Conservation (phyloP, 129 eudicot species). For the Flaveria bidentis region DNA sequence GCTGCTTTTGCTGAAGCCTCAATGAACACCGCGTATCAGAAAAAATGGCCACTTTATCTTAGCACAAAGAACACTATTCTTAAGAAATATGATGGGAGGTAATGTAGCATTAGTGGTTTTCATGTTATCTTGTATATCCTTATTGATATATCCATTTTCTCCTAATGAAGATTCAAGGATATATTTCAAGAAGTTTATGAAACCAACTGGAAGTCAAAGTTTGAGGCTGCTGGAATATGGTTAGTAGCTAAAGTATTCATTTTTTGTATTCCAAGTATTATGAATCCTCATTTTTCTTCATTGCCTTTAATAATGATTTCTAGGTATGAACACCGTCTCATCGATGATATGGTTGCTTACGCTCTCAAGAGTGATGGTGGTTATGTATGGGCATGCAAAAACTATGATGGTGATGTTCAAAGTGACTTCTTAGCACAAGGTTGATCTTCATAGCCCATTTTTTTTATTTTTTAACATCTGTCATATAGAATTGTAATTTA, state of each 20-base stretch:
- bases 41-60: not conserved
- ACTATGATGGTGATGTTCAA: slow-evolving; percentile 74
- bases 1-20: not conserved
- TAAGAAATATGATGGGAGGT: not conserved
- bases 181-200: not conserved
- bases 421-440: too few species aligned
- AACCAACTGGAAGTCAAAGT: not conserved
- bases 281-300: not conserved
- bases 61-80: not conserved
- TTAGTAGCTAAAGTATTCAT: not conserved
- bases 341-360: slow-evolving; percentile 99
- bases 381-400: slow-evolving; percentile 99
- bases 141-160: not conserved
- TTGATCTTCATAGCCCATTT: too few species aligned
- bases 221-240: not conserved
- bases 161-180: not conserved
- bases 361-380: slow-evolving; percentile 97
- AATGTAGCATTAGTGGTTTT: not conserved
- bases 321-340: slow-evolving; percentile 96
- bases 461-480: not conserved
- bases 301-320: not conserved
- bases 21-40: not conserved
- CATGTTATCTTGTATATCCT: not conserved
- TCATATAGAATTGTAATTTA: not conserved
- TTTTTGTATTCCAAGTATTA: not conserved